Evolutionary conservation across 768 basidiomycete genomes (phyloP).

Genomic region (Heimioporus sp.): DNA sequence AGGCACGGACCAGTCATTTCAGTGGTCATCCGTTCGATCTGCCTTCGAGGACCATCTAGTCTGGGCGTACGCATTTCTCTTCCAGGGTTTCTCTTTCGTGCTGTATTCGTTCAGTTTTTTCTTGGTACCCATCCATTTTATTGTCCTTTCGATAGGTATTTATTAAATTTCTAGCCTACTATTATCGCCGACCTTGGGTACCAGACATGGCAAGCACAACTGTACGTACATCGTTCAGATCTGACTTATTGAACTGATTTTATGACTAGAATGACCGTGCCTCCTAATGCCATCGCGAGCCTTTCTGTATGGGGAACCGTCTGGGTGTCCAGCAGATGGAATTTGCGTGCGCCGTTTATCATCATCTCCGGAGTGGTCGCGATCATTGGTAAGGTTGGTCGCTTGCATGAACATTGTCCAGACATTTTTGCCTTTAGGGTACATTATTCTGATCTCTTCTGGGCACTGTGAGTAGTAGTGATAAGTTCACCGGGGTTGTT

Average conservation of each 20-base stretch:
- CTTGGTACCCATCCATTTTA: background rate
- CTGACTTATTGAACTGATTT: no score
- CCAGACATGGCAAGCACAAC: no score
- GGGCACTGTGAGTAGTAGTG: background rate
- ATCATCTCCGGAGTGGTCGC: slow-evolving; percentile 47
- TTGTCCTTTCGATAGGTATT: no score
- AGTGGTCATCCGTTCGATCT: slow-evolving; percentile 55
- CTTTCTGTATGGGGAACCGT: slow-evolving; percentile 19
- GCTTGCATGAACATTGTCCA: no score
- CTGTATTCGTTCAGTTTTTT: slow-evolving; percentile 59
- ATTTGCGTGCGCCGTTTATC: slow-evolving; percentile 52
- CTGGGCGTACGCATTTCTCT: slow-evolving; percentile 58
- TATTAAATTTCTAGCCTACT: no score
- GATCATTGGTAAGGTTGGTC: slow-evolving; percentile 39
- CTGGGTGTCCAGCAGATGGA: slow-evolving; percentile 47
- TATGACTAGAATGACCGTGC: no score
- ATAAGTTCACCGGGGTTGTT: background rate
- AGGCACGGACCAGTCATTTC: slow-evolving; percentile 49
- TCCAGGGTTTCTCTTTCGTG: slow-evolving; percentile 61
- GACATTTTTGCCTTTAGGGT: no score
- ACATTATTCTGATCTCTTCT: no score
- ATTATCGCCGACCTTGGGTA: no score
- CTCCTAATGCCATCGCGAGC: no score
- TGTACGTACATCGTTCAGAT: no score
- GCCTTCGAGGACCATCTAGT: slow-evolving; percentile 57